These are phyloP conservation scores for Boletus tylopilopsis DNA, from an alignment of 768 basidiomycete genomes.

Conservation along the genomic window DNA sequence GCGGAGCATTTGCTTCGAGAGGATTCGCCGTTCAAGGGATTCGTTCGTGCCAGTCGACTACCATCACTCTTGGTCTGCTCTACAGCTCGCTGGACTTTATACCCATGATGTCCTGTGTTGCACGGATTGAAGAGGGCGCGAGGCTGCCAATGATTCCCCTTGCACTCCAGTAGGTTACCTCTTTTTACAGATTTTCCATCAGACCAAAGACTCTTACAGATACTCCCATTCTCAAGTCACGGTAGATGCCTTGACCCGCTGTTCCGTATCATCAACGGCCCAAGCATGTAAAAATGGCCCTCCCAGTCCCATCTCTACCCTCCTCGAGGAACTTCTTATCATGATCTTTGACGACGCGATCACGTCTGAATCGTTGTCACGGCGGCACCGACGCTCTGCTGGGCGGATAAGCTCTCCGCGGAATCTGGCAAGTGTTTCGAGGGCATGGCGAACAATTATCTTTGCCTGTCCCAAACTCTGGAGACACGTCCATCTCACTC, in stretches of 20 bases:
- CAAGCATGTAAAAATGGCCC: neutral
- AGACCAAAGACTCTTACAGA: neutral
- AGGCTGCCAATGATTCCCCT: neutral
- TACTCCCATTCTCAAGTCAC: neutral
- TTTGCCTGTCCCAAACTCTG: conserved; percentile 20
- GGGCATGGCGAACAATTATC: conserved; percentile 10
- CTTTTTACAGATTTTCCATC: neutral
- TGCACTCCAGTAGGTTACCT: conserved; percentile 1
- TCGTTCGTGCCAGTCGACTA: no score
- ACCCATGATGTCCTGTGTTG: neutral
- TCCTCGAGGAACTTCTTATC: conserved; percentile 20
- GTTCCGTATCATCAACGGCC: neutral
- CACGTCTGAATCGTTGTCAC: conserved; percentile 6
- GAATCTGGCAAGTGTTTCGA: conserved; percentile 16
- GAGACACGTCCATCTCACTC: conserved; percentile 18
- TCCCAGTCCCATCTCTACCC: conserved; percentile 5
- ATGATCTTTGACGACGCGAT: conserved; percentile 20
- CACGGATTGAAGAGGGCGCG: neutral
- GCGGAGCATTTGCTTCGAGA: neutral
- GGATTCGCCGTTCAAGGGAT: no score
- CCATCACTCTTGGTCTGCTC: no score
- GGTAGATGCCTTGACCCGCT: neutral
- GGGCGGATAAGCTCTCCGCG: conserved; percentile 8
- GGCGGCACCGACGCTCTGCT: neutral
- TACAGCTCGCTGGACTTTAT: neutral